These are phyloP conservation scores for Malassezia brasiliensis DNA, from an alignment of 1,284 basidiomycete species.

Conservation along the genomic window DNA sequence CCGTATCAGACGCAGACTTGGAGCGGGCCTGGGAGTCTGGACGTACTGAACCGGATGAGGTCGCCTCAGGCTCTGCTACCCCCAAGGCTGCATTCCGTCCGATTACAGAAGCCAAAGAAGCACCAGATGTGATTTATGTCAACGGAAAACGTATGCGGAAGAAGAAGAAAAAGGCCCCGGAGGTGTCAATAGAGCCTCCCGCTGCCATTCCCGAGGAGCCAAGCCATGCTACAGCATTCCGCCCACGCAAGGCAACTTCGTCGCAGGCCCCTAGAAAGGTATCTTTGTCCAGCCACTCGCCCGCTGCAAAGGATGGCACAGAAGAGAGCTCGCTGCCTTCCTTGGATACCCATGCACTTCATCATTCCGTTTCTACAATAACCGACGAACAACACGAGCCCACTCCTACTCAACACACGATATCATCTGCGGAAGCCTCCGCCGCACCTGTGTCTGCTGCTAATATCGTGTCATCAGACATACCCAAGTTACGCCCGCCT, in stretches of 20 bases:
- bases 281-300: neutral
- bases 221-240: neutral
- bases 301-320: neutral
- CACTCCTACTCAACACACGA: too few species aligned
- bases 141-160: constrained; percentile 50
- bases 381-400: neutral
- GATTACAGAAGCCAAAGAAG: constrained; percentile 62
- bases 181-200: neutral
- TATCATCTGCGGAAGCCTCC: too few species aligned
- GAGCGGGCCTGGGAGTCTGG: constrained; percentile 19
- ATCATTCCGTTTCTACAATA: neutral
- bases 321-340: neutral
- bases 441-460: too few species aligned
- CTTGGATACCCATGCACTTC: neutral
- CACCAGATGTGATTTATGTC: constrained; percentile 31
- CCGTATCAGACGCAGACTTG: constrained; percentile 8
- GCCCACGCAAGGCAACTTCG: neutral
- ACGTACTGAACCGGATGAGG: constrained; percentile 8
- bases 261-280: neutral
- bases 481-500: neutral
- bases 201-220: neutral
- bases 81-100: constrained; percentile 66
- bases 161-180: constrained; percentile 47
- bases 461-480: too few species aligned
- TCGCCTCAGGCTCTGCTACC: constrained; percentile 50